Evolutionary conservation across 306 rosid genomes (phyloP).

Genomic region (Dalbergia oliveri): DNA sequence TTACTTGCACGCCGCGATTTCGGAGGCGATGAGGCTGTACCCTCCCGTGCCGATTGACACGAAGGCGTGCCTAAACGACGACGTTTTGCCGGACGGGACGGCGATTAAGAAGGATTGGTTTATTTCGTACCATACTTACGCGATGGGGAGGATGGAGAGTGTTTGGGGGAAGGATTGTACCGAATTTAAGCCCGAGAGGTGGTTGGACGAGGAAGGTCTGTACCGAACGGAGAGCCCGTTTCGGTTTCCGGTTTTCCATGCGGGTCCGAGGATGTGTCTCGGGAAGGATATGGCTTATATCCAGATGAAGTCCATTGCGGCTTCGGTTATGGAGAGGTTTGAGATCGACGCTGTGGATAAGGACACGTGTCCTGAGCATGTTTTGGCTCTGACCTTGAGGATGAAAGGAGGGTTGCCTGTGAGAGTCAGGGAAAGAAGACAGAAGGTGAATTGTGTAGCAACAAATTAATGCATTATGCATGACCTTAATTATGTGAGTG

Average conservation of each 20-base stretch:
- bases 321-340: constrained; percentile 61
- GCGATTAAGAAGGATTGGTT: constrained; percentile 59
- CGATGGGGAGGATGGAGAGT: constrained; percentile 83
- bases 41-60: constrained; percentile 77
- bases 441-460: neutral
- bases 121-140: constrained; percentile 65
- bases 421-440: constrained; percentile 15
- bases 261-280: constrained; percentile 73
- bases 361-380: constrained; percentile 50
- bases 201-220: constrained; percentile 67
- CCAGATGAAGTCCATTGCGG: constrained; percentile 86
- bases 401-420: constrained; percentile 64
- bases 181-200: constrained; percentile 69
- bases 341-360: constrained; percentile 46
- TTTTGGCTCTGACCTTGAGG: constrained; percentile 66
- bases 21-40: constrained; percentile 69
- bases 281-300: constrained; percentile 81
- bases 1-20: constrained; percentile 72
- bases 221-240: constrained; percentile 60
- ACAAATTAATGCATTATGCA: neutral
- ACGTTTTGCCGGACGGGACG: constrained; percentile 76
- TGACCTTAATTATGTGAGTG: neutral
- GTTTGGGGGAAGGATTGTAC: constrained; percentile 68
- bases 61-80: constrained; percentile 54
- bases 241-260: constrained; percentile 69